phyloP scores from a whole-genome alignment of 1,139 yeast genomes.

The Candida mesenterica region DNA sequence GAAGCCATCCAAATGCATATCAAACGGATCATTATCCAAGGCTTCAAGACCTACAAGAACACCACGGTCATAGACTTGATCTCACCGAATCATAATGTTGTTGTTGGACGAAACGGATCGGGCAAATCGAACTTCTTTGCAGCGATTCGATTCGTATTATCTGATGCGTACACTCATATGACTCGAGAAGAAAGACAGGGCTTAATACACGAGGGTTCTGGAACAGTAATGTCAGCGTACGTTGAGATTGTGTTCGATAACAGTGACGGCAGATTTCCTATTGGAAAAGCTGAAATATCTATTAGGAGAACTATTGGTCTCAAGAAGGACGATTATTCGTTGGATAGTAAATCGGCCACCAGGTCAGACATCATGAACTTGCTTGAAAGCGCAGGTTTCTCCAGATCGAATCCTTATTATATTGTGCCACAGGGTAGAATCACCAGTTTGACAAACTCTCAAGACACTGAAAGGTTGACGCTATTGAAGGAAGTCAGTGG shows the following conservation, averaged over 20 bases:
- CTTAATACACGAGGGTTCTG: conserved; percentile 85
- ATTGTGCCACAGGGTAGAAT: conserved; percentile 97
- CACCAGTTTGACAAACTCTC: conserved; percentile 82
- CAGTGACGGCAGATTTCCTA: conserved; percentile 70
- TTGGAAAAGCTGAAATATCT: conserved; percentile 64
- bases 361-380: conserved; percentile 79
- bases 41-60: conserved; percentile 91
- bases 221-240: conserved; percentile 89
- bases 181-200: conserved; percentile 88
- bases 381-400: conserved; percentile 90
- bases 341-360: conserved; percentile 77
- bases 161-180: conserved; percentile 88
- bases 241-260: conserved; percentile 90
- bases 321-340: conserved; percentile 85
- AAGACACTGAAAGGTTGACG: conserved; percentile 75
- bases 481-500: conserved; percentile 93
- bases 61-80: conserved; percentile 74
- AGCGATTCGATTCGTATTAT: conserved; percentile 87
- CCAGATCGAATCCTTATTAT: conserved; percentile 88
- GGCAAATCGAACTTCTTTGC: conserved; percentile 97
- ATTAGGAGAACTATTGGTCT: conserved; percentile 88
- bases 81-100: conserved; percentile 83
- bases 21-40: conserved; percentile 68
- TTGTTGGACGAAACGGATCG: conserved; percentile 93
- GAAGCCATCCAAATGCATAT: conserved; percentile 31